phyloP scores from a whole-genome alignment of 1,284 basidiomycete genomes.

The Ganoderma boninense region DNA sequence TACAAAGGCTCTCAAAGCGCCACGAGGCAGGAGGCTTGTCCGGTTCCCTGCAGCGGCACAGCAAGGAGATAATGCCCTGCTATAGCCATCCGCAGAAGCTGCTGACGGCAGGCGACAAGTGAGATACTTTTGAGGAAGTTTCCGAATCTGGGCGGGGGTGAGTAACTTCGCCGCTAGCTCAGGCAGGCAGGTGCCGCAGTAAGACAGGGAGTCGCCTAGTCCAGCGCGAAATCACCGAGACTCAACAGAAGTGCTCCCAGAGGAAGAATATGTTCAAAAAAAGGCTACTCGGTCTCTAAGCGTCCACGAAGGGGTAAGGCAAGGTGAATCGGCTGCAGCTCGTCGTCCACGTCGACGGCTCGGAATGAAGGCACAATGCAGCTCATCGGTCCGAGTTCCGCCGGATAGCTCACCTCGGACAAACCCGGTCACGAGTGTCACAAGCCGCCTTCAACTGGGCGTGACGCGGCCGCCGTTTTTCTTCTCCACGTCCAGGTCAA shows the following conservation, averaged over 20 bases:
- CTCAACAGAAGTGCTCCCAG: background rate
- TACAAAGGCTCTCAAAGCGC: conserved; percentile 18
- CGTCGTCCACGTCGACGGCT: background rate
- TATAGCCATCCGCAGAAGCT: background rate
- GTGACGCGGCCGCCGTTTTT: background rate
- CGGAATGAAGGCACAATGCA: background rate
- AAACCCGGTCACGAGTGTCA: background rate
- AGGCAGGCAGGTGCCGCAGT: background rate
- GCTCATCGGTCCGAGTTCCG: background rate
- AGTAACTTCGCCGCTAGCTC: background rate
- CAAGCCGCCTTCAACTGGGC: background rate
- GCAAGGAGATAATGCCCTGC: background rate
- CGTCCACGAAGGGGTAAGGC: background rate
- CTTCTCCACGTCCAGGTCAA: conserved; percentile 13
- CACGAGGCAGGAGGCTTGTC: conserved; percentile 18
- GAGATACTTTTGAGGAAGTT: background rate
- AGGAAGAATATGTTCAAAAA: background rate
- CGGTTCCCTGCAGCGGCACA: background rate
- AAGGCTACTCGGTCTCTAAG: background rate
- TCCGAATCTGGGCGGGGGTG: background rate
- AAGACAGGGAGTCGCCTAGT: background rate
- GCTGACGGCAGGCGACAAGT: background rate
- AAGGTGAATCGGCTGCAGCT: background rate
- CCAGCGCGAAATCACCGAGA: background rate
- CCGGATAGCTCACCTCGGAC: background rate